Percentiles rank a stretch among this genome's conserved stretches.
Evolutionary conservation across 805 yeast species (phyloP).

Genomic region (Candida patagonica): DNA sequence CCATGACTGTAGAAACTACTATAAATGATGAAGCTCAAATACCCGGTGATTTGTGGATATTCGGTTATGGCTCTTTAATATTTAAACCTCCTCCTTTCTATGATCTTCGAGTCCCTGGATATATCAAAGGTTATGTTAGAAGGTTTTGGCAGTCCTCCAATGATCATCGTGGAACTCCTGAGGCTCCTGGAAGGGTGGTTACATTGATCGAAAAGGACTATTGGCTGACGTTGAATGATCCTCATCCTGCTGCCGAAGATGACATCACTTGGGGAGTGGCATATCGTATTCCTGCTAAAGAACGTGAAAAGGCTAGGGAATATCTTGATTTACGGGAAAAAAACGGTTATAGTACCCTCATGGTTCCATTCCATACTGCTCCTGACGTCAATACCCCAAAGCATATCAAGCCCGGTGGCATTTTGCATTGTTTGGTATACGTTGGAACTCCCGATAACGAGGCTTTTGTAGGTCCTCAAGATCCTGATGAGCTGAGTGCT

Average conservation of each 20-base stretch:
- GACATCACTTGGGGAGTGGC: conserved; percentile 65
- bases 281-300: conserved; percentile 61
- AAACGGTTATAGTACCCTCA: conserved; percentile 72
- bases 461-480: conserved; percentile 81
- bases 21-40: no score
- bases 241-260: conserved; percentile 29
- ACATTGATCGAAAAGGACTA: conserved; percentile 56
- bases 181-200: conserved; percentile 80
- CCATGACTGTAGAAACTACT: not conserved
- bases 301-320: conserved; percentile 50
- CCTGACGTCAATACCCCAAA: conserved; percentile 9
- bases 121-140: conserved; percentile 64
- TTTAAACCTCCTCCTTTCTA: conserved; percentile 83
- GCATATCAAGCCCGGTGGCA: not conserved
- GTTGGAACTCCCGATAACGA: conserved; percentile 75
- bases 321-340: conserved; percentile 79
- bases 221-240: conserved; percentile 41
- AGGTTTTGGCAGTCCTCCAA: conserved; percentile 88
- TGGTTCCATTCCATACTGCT: conserved; percentile 52
- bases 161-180: conserved; percentile 86
- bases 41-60: conserved; percentile 55
- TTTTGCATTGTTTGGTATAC: conserved; percentile 38
- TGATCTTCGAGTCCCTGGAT: conserved; percentile 57
- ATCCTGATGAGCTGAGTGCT: conserved; percentile 46
- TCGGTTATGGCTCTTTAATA: conserved; percentile 84